phyloP scores from a whole-genome alignment of 140 eudicot genomes.

The Oenanthe javanica region DNA sequence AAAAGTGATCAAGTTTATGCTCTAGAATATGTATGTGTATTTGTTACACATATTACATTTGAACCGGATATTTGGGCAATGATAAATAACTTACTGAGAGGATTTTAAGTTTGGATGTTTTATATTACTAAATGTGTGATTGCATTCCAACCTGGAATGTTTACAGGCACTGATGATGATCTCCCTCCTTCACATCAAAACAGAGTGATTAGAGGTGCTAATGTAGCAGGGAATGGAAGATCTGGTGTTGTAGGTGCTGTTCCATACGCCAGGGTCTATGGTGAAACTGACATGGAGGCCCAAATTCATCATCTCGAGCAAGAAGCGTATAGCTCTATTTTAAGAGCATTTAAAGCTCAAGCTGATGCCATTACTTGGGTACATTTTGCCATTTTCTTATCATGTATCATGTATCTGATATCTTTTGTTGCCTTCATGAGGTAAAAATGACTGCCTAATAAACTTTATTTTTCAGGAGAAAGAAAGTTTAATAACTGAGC shows the following conservation, averaged over 20 bases:
- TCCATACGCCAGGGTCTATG: constrained; percentile 60
- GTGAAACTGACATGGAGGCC: constrained; percentile 78
- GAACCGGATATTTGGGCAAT: neutral
- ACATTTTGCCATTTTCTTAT: constrained; percentile 16
- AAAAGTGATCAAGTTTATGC: neutral
- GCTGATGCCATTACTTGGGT: constrained; percentile 96
- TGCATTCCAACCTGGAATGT: constrained; percentile 7
- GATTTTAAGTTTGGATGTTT: neutral
- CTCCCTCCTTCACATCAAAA: constrained; percentile 86
- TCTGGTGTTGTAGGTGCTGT: constrained; percentile 51
- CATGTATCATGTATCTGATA: constrained; percentile 21
- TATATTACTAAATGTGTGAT: neutral
- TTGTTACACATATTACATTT: neutral
- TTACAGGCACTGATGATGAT: constrained; percentile 87
- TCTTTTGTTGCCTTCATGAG: constrained; percentile 13
- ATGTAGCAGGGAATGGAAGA: constrained; percentile 69
- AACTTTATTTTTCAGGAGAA: constrained; percentile 60
- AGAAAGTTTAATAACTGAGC: constrained; percentile 84
- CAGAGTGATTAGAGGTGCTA: constrained; percentile 60
- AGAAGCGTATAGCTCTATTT: constrained; percentile 87
- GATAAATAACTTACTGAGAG: neutral
- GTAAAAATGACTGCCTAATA: constrained; percentile 21
- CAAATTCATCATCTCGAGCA: constrained; percentile 89
- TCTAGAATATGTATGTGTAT: neutral
- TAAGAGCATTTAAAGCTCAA: constrained; percentile 95